Percentiles rank a stretch among this genome's conserved stretches.
Conservation (phyloP, 768 basidiomycete genomes). For the Podaxis pistillaris region DNA sequence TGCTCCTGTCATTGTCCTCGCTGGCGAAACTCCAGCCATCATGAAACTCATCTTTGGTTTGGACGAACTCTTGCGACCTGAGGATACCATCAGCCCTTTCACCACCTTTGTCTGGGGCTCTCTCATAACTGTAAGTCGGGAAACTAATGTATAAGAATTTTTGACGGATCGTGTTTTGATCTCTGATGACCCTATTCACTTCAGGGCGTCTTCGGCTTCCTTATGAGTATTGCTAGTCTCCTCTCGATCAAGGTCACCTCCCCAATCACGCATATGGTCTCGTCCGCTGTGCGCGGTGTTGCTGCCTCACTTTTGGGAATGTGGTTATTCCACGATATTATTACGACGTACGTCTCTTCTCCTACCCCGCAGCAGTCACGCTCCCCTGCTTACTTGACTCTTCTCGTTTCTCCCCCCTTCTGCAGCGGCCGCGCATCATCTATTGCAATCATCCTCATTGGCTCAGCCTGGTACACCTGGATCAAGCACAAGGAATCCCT, state of each 20-base stretch:
- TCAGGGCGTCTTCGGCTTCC: conserved; percentile 84
- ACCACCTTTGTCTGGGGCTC: conserved; percentile 79
- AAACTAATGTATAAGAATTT: not conserved
- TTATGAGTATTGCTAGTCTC: conserved; percentile 91
- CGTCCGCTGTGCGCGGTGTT: conserved; percentile 93
- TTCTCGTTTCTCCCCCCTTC: not conserved
- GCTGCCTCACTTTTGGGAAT: conserved; percentile 83
- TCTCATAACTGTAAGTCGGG: conserved; percentile 61
- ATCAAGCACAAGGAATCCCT: conserved; percentile 74
- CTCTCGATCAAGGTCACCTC: conserved; percentile 97
- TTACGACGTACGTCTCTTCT: conserved; percentile 61
- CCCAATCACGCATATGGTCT: conserved; percentile 97
- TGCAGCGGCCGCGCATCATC: conserved; percentile 77
- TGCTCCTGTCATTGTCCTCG: conserved; percentile 68
- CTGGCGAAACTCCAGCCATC: conserved; percentile 72
- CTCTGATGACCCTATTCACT: not conserved
- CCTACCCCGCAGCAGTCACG: not conserved
- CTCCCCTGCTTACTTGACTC: not conserved
- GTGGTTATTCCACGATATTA: conserved; percentile 77
- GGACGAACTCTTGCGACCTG: conserved; percentile 32
- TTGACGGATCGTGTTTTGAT: not conserved
- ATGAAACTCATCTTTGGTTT: conserved; percentile 54
- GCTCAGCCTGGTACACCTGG: conserved; percentile 88
- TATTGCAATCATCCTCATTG: conserved; percentile 76
- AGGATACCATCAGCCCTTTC: conserved; percentile 45